Percentiles rank a stretch among this genome's conserved stretches.
Conservation (phyloP, 495 filamentous ascomycete genomes). For the Xylaria acuta region DNA sequence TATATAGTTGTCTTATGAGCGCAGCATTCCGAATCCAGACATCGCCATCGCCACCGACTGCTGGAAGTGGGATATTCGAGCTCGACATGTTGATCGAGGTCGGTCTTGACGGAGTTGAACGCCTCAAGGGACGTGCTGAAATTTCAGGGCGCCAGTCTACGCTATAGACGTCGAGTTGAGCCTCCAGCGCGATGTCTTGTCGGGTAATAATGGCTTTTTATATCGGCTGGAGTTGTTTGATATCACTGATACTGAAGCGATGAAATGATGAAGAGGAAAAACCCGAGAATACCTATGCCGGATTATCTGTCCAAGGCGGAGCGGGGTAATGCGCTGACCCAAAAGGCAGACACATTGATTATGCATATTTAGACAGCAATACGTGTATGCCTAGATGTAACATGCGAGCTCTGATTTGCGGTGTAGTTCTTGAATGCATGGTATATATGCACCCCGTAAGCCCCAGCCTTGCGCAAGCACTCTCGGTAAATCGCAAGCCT, state of each 20-base stretch:
- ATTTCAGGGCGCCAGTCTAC: neutral
- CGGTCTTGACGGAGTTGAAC: neutral
- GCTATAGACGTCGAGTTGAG: neutral
- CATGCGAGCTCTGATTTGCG: neutral
- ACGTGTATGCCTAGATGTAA: neutral
- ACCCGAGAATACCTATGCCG: neutral
- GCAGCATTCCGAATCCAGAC: constrained; percentile 6
- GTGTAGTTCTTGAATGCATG: neutral
- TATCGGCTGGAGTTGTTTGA: neutral
- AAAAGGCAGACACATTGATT: neutral
- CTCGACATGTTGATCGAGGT: neutral
- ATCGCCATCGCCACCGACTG: neutral
- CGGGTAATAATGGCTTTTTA: neutral
- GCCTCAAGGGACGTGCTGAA: neutral
- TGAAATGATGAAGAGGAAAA: neutral
- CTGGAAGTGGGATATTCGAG: neutral
- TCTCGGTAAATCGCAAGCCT: neutral
- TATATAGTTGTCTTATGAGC: constrained; percentile 9
- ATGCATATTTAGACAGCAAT: neutral
- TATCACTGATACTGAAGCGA: neutral
- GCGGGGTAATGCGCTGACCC: neutral
- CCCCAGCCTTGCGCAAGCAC: neutral
- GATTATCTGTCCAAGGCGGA: neutral
- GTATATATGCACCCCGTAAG: neutral
- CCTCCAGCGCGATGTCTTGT: neutral